Conservation (phyloP, 1,284 basidiomycete genomes). For the Pseudozyma thailandica region DNA sequence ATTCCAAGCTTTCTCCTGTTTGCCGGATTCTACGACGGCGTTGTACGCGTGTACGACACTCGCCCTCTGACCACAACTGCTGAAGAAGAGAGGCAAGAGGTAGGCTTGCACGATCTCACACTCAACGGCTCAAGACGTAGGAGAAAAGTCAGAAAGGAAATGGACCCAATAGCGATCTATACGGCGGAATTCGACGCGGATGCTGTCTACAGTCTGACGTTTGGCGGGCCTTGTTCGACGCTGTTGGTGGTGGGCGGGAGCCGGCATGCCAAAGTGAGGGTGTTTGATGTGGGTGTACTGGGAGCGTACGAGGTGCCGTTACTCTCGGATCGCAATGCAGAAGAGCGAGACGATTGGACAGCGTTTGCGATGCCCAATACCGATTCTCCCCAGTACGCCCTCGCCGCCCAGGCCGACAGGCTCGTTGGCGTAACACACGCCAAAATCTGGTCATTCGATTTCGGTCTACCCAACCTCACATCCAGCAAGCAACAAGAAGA, state of each 20-base stretch:
- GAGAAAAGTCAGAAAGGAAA: background rate
- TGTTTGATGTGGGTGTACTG: slow-evolving; percentile 23
- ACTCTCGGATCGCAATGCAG: background rate
- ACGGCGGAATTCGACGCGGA: slow-evolving; percentile 23
- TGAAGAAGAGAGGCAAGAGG: background rate
- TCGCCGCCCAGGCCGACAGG: slow-evolving; percentile 16
- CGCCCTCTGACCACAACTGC: slow-evolving; percentile 3
- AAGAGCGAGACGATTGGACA: slow-evolving; percentile 23
- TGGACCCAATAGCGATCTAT: slow-evolving; percentile 27
- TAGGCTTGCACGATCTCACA: slow-evolving; percentile 1
- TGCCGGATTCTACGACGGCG: slow-evolving; percentile 46
- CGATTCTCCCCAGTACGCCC: slow-evolving; percentile 25
- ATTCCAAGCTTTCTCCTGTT: slow-evolving; percentile 43
- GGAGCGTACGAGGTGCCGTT: slow-evolving; percentile 12
- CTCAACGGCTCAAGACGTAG: slow-evolving; percentile 2
- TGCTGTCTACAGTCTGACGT: slow-evolving; percentile 37
- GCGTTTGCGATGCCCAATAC: slow-evolving; percentile 31
- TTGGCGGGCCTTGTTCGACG: slow-evolving; percentile 22
- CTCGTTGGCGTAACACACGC: slow-evolving; percentile 36
- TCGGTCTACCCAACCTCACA: slow-evolving; percentile 12
- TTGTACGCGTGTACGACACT: slow-evolving; percentile 47
- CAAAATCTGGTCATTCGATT: slow-evolving; percentile 41
- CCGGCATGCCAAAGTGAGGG: slow-evolving; percentile 23
- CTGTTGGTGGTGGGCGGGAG: slow-evolving; percentile 27
- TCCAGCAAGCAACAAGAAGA: background rate